Base-by-base conservation (phyloP, 1,139 yeast species). In the Schwanniomyces etchellsii region DNA sequence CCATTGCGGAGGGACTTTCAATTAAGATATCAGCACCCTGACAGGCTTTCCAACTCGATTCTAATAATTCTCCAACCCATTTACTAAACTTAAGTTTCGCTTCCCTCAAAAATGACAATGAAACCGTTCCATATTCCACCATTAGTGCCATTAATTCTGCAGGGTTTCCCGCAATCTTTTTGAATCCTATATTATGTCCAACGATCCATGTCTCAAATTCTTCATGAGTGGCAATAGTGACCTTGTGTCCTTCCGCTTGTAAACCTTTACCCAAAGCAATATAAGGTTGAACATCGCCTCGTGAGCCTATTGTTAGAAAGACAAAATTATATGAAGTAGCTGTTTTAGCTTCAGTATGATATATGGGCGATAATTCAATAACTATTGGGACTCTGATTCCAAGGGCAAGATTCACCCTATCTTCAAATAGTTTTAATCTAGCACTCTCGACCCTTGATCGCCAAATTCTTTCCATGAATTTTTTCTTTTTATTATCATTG, bases 231-330 rank as follows among this genome's bases (percentile, higher is more conserved):
- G 93, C 94, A 36, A 89, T 88, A 14, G 80, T 77, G 2, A 86
- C 94, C 14, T 54, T 55, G 48, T 89, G 96, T 0, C 96, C 96
- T 45, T 89, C 96, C 18, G 64, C 63, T 28, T 75, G 55, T 28
- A 89, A 60, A 0, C 91, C 95, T 43, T 78, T 76, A 1, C 85
- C 93, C n/a, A 89, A 58, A 0, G 97, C 91, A 40, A 89, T 81
- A 50, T 88, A 91, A 0, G 97, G 97, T 52, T 89, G 97, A 5
- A 89, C 97, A 55, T 89, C 97, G 26, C 97, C 97, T 35, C 97
- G 65, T 0, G 96, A 85, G 0, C 97, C 97, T 48, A 89, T 89
- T 0, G 97, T 89, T 35, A 89, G 58, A 33, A 88, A 60, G 0
- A 86, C 81, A 45, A 89, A 74, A 26, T 70, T 74, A 40, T 70